Percentiles rank a stretch among this genome's conserved stretches.
phyloP scores from a whole-genome alignment of 2,329 filamentous ascomycete species.

The Paraphaeosphaeria sporulosa region DNA sequence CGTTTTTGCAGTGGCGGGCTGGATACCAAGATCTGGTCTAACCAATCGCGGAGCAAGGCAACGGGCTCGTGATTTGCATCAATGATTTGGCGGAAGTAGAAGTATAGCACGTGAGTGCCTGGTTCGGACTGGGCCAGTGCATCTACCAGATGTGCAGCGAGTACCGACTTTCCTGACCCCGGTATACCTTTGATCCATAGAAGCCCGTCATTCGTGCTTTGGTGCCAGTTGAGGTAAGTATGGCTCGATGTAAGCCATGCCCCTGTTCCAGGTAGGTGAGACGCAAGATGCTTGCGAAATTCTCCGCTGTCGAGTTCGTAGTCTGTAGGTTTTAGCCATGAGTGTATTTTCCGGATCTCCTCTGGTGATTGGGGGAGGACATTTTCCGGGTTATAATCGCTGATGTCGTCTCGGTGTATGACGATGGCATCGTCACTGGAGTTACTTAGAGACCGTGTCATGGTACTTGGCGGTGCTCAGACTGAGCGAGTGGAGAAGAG shows the following conservation, averaged over 20 bases:
- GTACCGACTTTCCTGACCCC: slow-evolving; percentile 49
- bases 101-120: slow-evolving; percentile 41
- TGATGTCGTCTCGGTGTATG: slow-evolving; percentile 37
- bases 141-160: slow-evolving; percentile 33
- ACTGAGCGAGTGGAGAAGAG: background rate
- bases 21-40: slow-evolving; percentile 41
- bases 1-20: slow-evolving; percentile 33
- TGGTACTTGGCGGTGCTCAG: background rate
- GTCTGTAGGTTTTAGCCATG: slow-evolving; percentile 26
- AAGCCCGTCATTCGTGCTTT: slow-evolving; percentile 18
- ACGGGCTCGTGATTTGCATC: slow-evolving; percentile 36
- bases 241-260: slow-evolving; percentile 7
- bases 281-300: slow-evolving; percentile 26
- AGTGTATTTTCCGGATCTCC: slow-evolving; percentile 20
- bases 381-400: slow-evolving; percentile 43
- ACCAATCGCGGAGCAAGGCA: slow-evolving; percentile 42
- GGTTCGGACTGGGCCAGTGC: slow-evolving; percentile 18
- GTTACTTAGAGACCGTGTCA: background rate
- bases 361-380: slow-evolving; percentile 40
- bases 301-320: slow-evolving; percentile 23
- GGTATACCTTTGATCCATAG: slow-evolving; percentile 47
- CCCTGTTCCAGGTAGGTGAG: slow-evolving; percentile 20
- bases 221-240: slow-evolving; percentile 19
- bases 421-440: slow-evolving; percentile 30
- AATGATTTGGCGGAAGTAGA: slow-evolving; percentile 52